Conservation (phyloP, 2,329 filamentous ascomycete species). For the Macrophomina phaseolina region DNA sequence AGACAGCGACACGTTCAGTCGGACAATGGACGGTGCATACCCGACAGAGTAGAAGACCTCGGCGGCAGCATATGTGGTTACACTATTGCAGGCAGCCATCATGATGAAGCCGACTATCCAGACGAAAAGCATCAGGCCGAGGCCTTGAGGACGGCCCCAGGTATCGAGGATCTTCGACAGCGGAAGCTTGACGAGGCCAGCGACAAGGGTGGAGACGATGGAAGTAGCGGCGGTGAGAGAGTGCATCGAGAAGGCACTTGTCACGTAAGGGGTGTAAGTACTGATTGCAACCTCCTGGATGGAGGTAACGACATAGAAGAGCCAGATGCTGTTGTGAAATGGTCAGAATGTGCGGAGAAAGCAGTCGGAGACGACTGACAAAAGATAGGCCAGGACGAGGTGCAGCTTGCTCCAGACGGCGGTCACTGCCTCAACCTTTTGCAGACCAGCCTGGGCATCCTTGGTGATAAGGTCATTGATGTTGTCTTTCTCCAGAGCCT, state of each 20-base stretch:
- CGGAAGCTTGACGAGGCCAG: slow-evolving; percentile 67
- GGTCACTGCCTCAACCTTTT: slow-evolving; percentile 42
- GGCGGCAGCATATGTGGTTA: slow-evolving; percentile 65
- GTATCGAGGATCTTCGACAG: slow-evolving; percentile 71
- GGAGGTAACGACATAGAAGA: slow-evolving; percentile 52
- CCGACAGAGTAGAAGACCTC: slow-evolving; percentile 59
- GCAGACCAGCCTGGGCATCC: slow-evolving; percentile 42
- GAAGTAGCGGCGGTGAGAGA: slow-evolving; percentile 60
- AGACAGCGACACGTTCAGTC: slow-evolving; percentile 10
- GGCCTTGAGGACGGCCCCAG: slow-evolving; percentile 70
- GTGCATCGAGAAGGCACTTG: slow-evolving; percentile 59
- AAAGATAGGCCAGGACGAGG: slow-evolving; percentile 37
- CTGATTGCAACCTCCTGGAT: slow-evolving; percentile 52
- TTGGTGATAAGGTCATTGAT: slow-evolving; percentile 5
- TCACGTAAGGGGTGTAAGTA: slow-evolving; percentile 51
- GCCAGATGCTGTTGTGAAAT: slow-evolving; percentile 34
- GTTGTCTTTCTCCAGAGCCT: slow-evolving; percentile 3
- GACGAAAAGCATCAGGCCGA: slow-evolving; percentile 59
- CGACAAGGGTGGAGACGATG: slow-evolving; percentile 62
- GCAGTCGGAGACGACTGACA: slow-evolving; percentile 31
- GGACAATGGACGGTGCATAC: neutral
- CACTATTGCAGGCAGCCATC: slow-evolving; percentile 65
- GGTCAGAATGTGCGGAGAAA: neutral
- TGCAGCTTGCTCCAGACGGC: slow-evolving; percentile 39
- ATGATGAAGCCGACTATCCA: slow-evolving; percentile 61